phyloP scores from a whole-genome alignment of 164 flowering plant genomes.

The Dillenia turbinata region DNA sequence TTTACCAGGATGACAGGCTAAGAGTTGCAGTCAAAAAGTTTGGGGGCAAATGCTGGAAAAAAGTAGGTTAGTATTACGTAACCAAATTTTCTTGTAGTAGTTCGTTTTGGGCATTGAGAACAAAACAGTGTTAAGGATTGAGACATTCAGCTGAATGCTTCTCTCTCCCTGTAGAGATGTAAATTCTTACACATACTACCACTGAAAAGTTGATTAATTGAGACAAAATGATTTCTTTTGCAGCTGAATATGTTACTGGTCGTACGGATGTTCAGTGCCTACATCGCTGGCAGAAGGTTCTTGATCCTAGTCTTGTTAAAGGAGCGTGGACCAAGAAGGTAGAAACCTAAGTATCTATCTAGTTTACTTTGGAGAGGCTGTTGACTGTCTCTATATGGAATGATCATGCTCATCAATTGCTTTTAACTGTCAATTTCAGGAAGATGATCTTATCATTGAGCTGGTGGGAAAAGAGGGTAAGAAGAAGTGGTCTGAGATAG shows the following conservation, averaged over 20 bases:
- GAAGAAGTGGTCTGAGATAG: constrained; percentile 64
- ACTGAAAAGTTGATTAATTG: not conserved
- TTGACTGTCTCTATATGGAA: not conserved
- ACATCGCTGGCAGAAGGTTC: constrained; percentile 90
- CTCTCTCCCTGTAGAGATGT: too few species aligned
- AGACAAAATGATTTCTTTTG: constrained; percentile 3
- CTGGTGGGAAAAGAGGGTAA: constrained; percentile 44
- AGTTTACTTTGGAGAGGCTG: not conserved
- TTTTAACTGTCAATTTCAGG: constrained; percentile 32
- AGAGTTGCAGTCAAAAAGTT: constrained; percentile 28
- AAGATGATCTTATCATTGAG: constrained; percentile 55
- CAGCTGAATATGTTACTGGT: constrained; percentile 51
- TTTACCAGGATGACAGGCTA: constrained; percentile 41
- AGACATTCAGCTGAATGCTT: too few species aligned
- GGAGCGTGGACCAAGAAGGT: constrained; percentile 88
- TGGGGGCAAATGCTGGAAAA: constrained; percentile 62
- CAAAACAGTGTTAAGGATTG: too few species aligned
- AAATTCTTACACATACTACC: too few species aligned
- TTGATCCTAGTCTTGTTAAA: constrained; percentile 69
- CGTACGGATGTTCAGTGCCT: constrained; percentile 75
- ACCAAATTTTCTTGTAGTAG: not conserved
- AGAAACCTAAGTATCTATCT: not conserved
- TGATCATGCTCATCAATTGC: not conserved
- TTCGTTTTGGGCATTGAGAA: too few species aligned
- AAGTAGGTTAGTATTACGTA: constrained; percentile 36